phyloP scores from a whole-genome alignment of 768 basidiomycete genomes.

The Mycena crocata region DNA sequence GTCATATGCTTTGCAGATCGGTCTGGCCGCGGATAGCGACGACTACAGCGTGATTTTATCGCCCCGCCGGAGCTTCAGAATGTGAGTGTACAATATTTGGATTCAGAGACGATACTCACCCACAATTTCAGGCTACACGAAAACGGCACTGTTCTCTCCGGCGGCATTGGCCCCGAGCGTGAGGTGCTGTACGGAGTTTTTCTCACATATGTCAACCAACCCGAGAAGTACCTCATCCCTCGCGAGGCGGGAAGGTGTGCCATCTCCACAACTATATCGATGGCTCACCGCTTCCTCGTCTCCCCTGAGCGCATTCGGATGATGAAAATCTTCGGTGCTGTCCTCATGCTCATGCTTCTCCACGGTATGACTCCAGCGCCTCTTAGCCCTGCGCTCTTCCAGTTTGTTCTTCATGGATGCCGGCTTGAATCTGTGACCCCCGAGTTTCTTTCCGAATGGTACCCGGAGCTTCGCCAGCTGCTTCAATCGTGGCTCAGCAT shows the following conservation, averaged over 20 bases:
- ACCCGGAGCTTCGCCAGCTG: neutral
- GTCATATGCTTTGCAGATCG: neutral
- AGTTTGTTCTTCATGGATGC: neutral
- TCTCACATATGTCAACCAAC: neutral
- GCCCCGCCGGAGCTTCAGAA: neutral
- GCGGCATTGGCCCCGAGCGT: neutral
- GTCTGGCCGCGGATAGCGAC: neutral
- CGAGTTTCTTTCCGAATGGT: slow-evolving; percentile 1
- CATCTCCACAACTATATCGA: neutral
- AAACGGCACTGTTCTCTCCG: neutral
- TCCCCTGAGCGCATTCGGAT: neutral
- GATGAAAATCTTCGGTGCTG: neutral
- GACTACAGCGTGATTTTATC: neutral
- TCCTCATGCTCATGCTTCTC: slow-evolving; percentile 4
- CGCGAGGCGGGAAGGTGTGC: neutral
- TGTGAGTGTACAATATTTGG: neutral
- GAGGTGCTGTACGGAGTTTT: neutral
- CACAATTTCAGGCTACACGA: neutral
- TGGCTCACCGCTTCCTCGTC: neutral
- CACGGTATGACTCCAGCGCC: neutral
- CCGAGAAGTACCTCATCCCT: neutral
- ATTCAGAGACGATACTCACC: neutral
- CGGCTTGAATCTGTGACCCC: neutral
- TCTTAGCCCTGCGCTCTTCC: neutral
- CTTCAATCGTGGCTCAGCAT: neutral